phyloP scores from a whole-genome alignment of 352 stramenopile species.

The Phytophthora uliginosa region DNA sequence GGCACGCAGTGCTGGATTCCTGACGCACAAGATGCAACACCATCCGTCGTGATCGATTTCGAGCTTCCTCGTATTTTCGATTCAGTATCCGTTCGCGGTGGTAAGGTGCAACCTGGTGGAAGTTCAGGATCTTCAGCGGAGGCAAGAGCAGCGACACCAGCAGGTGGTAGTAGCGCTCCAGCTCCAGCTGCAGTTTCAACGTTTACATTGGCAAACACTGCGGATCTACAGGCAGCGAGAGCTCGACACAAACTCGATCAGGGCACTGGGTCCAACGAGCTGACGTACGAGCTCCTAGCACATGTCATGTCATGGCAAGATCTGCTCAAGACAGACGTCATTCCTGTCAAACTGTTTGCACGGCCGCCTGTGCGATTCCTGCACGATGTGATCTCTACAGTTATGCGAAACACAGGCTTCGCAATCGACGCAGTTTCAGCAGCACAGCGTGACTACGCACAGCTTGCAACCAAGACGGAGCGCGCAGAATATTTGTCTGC shows the following conservation, averaged over 20 bases:
- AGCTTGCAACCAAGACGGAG: slow-evolving; percentile 77
- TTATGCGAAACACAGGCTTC: slow-evolving; percentile 80
- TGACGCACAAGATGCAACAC: slow-evolving; percentile 57
- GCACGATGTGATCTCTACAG: slow-evolving; percentile 79
- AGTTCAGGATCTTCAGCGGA: slow-evolving; percentile 12
- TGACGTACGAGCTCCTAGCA: slow-evolving; percentile 70
- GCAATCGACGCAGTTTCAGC: slow-evolving; percentile 26
- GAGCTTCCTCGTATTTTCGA: slow-evolving; percentile 77
- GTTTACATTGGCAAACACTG: slow-evolving; percentile 54
- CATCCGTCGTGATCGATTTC: slow-evolving; percentile 77
- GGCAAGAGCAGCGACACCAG: slow-evolving; percentile 1
- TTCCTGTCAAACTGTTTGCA: slow-evolving; percentile 80
- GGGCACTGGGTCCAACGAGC: slow-evolving; percentile 68
- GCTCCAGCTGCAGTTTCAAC: slow-evolving; percentile 23
- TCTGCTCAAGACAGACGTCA: slow-evolving; percentile 71
- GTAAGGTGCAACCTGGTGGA: slow-evolving; percentile 38
- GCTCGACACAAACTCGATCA: slow-evolving; percentile 53
- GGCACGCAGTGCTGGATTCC: slow-evolving; percentile 67
- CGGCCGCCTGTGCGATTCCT: slow-evolving; percentile 85
- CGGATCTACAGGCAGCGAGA: slow-evolving; percentile 43
- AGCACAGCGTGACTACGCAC: slow-evolving; percentile 71
- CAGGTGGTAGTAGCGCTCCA: neutral
- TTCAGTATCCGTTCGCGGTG: slow-evolving; percentile 69
- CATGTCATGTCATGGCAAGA: slow-evolving; percentile 86
- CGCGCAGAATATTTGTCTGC: slow-evolving; percentile 82